Evolutionary conservation across 2,329 filamentous ascomycete species (phyloP), one percentile per base, ranked within the genome.

Genomic region (Pestalotiopsis sp.): DNA sequence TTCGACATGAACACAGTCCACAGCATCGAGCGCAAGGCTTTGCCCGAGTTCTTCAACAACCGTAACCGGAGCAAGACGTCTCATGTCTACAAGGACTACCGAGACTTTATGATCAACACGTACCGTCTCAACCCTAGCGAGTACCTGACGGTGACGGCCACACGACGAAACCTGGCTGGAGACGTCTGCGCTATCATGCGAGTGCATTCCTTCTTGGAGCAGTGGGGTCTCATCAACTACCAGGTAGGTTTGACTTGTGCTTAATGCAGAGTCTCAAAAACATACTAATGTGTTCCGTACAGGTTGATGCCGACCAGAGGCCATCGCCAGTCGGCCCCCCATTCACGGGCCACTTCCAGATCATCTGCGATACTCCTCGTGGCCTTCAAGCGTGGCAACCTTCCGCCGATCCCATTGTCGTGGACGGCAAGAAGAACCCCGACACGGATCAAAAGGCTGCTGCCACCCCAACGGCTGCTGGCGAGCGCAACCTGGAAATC

Each of bases 41-140:
- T 99, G 73, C 94, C 95, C 23, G 96, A 99, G 80, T 99, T 98
- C 83, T 99, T 99, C 89, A 99, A 99, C 84, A 95, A 91, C 80
- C 90, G 96, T 70, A 99, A 99, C 82, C 92, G 96, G 76, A 98
- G 96, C 90, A 99, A 99, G 84, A 99, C 96, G 0, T 92, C 94
- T 1, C 91, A 94, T 63, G 93, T 98, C 25, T 99, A 99, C 85
- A 98, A 98, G 82, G 96, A 99, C 79, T 99, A 99, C 82, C 92
- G 96, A 74, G 96, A 99, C 78, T 99, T 99, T 79, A 99, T 99
- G 96, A 94, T 99, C 84, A 99, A 99, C 84, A 98, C 96, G 14
- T 99, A 99, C 82, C 92, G 96, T 49, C 85, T 99, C 68, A 99
- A 98, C 78, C 96, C 96, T 4, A 89, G 94, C 67, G 96, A 99